Percentiles rank a stretch among this genome's conserved stretches.
Conservation (phyloP, 2,329 filamentous ascomycete species). For the Diaporthe vexans region DNA sequence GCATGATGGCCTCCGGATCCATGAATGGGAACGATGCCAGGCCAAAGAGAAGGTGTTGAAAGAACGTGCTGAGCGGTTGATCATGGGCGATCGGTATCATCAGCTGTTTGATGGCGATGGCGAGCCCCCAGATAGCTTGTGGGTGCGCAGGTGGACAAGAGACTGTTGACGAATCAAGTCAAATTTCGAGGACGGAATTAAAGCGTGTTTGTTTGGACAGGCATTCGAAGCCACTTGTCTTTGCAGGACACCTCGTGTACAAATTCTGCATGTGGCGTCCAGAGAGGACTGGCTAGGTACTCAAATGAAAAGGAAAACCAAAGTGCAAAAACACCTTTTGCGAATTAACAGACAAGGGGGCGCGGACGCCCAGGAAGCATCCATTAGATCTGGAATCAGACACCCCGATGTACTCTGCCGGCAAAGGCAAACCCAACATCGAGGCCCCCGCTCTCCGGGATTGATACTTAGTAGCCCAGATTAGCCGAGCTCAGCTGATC, state of each 20-base stretch:
- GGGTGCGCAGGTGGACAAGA: not conserved
- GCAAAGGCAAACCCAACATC: not conserved
- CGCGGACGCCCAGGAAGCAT: not conserved
- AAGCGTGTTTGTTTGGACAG: not conserved
- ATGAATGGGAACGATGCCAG: not conserved
- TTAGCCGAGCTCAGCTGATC: constrained; percentile 29
- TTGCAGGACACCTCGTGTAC: not conserved
- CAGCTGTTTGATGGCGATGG: not conserved
- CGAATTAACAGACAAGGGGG: not conserved
- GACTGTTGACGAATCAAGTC: not conserved
- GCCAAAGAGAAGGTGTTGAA: not conserved
- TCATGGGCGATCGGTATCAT: not conserved
- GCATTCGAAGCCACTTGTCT: not conserved
- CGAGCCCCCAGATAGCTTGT: not conserved
- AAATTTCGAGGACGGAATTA: not conserved
- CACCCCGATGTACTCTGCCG: not conserved
- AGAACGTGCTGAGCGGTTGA: not conserved
- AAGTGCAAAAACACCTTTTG: not conserved
- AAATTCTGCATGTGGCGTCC: not conserved
- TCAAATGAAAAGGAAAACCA: not conserved
- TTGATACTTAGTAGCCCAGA: not conserved
- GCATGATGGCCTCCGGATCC: no score
- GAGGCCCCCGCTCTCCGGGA: no score
- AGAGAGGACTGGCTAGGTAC: not conserved
- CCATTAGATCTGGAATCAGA: not conserved